Evolutionary conservation across 192 early-diverging fungal species (phyloP).

Genomic region (Pilobolus umbonatus): DNA sequence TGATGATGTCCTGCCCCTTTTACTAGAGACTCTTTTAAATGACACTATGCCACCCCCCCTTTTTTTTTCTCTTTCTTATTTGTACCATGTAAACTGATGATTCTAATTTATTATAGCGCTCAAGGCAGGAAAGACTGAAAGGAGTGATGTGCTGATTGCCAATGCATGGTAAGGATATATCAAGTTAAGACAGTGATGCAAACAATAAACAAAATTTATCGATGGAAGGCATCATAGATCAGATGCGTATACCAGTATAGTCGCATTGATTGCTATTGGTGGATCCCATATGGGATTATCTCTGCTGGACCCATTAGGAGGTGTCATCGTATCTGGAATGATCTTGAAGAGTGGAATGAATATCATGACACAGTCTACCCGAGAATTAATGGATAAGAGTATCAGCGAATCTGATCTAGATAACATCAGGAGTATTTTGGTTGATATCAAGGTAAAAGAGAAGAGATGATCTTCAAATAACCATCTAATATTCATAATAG

Average conservation of each 20-base stretch:
- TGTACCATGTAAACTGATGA: background rate
- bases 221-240: constrained; percentile 66
- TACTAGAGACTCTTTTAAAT: too few species aligned
- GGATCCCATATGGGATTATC: constrained; percentile 65
- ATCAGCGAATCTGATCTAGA: constrained; percentile 24
- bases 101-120: constrained; percentile 31
- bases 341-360: constrained; percentile 59
- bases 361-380: constrained; percentile 34
- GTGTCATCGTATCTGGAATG: constrained; percentile 67
- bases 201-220: background rate
- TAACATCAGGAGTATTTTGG: constrained; percentile 26
- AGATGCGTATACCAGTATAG: constrained; percentile 66
- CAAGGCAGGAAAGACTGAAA: constrained; percentile 53
- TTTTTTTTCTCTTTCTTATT: background rate
- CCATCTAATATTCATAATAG: constrained; percentile 7
- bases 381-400: constrained; percentile 34
- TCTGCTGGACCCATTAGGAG: constrained; percentile 73
- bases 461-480: background rate
- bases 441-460: constrained; percentile 23
- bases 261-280: constrained; percentile 67
- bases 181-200: background rate
- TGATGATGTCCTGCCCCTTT: too few species aligned
- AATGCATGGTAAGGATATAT: constrained; percentile 60
- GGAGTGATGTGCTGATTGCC: constrained; percentile 69
- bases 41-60: too few species aligned